A percentile compares a stretch with the other conserved stretches of the same genome.
Evolutionary conservation across 208 protist genomes (phyloP).

Genomic region (Acanthamoeba quina): DNA sequence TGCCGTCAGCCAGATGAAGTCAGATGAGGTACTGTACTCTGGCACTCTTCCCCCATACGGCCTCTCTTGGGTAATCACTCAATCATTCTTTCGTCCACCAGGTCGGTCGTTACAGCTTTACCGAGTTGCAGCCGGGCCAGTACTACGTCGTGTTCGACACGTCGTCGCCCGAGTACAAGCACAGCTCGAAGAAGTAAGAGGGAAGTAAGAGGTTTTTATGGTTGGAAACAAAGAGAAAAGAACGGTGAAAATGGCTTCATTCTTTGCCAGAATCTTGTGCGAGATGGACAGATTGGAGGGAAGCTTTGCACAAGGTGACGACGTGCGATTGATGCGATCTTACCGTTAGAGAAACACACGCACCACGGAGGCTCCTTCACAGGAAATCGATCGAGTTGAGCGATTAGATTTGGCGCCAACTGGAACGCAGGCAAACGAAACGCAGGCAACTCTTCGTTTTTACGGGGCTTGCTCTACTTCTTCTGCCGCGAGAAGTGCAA

Average conservation of each 20-base stretch:
- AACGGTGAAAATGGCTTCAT: too few relatives aligned
- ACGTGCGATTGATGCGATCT: too few relatives aligned
- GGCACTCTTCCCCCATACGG: not conserved
- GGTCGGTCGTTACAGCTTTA: conserved; percentile 57
- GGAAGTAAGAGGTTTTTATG: not conserved
- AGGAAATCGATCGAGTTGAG: not conserved
- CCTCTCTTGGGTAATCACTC: not conserved
- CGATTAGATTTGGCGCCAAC: not conserved
- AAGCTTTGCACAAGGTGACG: not conserved
- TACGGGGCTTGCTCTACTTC: not conserved
- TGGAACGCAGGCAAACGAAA: not conserved
- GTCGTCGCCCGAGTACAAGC: conserved; percentile 66
- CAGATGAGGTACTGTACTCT: not conserved
- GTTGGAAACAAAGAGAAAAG: too few relatives aligned
- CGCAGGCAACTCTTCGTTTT: too few relatives aligned
- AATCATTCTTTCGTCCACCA: not conserved
- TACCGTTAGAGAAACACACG: not conserved
- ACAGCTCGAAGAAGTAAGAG: conserved; percentile 46
- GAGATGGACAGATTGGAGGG: too few relatives aligned
- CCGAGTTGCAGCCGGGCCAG: conserved; percentile 50
- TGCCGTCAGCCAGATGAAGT: conserved; percentile 54
- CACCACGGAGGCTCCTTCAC: not conserved
- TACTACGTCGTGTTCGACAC: conserved; percentile 64
- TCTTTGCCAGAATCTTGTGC: too few relatives aligned
- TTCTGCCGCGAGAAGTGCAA: not conserved